These are phyloP conservation scores for Colletotrichum salicis DNA, from an alignment of 2,329 filamentous ascomycete species.

Conservation along the genomic window DNA sequence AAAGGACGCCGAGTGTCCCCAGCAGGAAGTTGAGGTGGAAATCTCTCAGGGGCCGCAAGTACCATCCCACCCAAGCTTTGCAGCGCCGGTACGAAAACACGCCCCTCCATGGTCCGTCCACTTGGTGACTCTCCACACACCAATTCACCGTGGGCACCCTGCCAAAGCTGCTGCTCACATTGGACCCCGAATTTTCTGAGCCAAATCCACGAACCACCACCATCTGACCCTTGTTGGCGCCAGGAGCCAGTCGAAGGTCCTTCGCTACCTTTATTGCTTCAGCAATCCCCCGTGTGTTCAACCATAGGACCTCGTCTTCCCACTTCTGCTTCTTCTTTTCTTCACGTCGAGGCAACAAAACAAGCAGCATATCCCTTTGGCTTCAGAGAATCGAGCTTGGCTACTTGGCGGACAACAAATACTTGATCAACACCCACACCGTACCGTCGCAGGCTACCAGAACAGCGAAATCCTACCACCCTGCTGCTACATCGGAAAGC, in stretches of 20 bases:
- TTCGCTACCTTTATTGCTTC: constrained; percentile 33
- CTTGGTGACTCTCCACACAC: constrained; percentile 5
- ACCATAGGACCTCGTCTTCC: constrained; percentile 8
- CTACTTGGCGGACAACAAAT: neutral
- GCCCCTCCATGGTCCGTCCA: neutral
- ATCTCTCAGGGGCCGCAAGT: constrained; percentile 4
- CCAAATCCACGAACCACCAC: constrained; percentile 29
- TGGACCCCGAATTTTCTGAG: constrained; percentile 34
- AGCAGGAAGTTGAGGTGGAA: constrained; percentile 1
- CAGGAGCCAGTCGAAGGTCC: constrained; percentile 9
- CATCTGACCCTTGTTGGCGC: constrained; percentile 24
- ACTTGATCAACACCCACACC: neutral
- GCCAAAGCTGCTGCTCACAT: constrained; percentile 11
- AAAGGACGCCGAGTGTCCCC: constrained; percentile 26
- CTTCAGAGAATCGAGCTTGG: neutral
- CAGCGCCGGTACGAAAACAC: constrained; percentile 11
- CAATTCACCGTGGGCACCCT: constrained; percentile 2
- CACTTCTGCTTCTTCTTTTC: neutral
- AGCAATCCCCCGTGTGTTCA: constrained; percentile 10
- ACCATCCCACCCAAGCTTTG: constrained; percentile 15
- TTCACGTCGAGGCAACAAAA: neutral
- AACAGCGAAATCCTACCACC: neutral
- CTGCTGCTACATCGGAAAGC: constrained; percentile 10
- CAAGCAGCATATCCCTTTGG: neutral
- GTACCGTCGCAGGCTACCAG: neutral